Base-by-base conservation (phyloP, 2,329 filamentous ascomycete genomes). In the Penicillium janthinellum region DNA sequence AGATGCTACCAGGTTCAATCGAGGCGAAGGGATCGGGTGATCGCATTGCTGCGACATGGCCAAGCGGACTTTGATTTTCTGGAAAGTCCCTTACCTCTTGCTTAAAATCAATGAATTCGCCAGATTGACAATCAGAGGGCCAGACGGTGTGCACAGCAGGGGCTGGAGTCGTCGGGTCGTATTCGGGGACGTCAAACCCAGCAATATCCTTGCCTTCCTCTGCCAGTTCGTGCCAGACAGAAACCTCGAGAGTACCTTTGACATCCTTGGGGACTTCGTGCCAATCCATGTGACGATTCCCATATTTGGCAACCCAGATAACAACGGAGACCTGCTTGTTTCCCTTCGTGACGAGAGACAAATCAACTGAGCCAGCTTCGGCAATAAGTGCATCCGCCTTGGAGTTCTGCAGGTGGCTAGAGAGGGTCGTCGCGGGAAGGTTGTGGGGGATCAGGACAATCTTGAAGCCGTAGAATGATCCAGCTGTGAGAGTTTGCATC, bases 281-380 rank as follows among this genome's bases (percentile, higher is more conserved):
- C 93, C 94, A 99, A 77, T 96, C 93, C 84, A 99, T 90, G 73
- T 98, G 94, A 67, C 87, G 86, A 79, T 88, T 97, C 44, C 92
- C 92, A 71, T 92, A 86, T 69, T 97, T 94, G 5, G 96, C 92
- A 12, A 97, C 93, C 91, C 93, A 98, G 67, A 97, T 85, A 35
- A 96, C 83, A 67, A 92, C 87, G 62, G 88, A 88, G 48, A 99
- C 83, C 39, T 84, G 83, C 5, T 88, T 83, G 69, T 90, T 92
- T 55, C 82, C 83, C 69, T 88, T 86, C 54, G 87, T 84, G 12
- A 96, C 84, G 39, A 84, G 79, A 63, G 92, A 88, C 45, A 96
- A 86, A 22, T 95, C 91, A 59, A 98, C 85, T n/a, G 90, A 87
- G 44, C 95, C 95, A 3, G 94, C 93, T 35, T 90, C 88, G 2